Evolutionary conservation across 2,329 filamentous ascomycete genomes (phyloP), one percentile per base, ranked within the genome.

Genomic region (Fusarium incarnatum): DNA sequence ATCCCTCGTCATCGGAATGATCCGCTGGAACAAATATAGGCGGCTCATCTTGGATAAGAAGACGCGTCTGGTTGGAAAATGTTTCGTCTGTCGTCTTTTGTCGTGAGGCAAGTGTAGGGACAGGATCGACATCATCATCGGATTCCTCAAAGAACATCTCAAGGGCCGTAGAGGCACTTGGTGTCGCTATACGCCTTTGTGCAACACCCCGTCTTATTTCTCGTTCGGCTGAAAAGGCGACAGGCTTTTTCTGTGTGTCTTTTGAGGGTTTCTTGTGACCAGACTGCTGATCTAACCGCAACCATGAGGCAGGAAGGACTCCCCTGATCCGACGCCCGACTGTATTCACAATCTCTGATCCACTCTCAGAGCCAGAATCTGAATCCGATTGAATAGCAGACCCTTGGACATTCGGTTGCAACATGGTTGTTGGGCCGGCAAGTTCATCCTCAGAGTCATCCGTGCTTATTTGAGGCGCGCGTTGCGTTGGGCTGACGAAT

Each of bases 241-340:
- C 73, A 65, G 68, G 73, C 44, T 75, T 78, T 47, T 71, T 76
- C 22, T 70, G 66, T 10, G 66, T 50, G 48, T 76, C 76, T 58
- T 77, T 78, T 53, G 75, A 66, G 37, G 71, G 73, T 57, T 77
- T 81, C 60, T 75, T 72, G 18, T 74, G 74, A 70, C 73, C 78
- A 30, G 78, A 68, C 58, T 84, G 80, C 60, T 87, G 84, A 72
- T 90, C 87, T 25, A 91, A 77, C 44, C 89, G 85, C 58, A 91
- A 82, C 86, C 89, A 91, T 8, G 89, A 91, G n/a, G 89, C 89
- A 41, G 89, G 89, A 46, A 91, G 82, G 10, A 91, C 88, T 23
- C 89, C 88, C 56, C 83, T 83, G 49, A 91, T 87, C 54, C 83
- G 82, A 55, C 79, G 84, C 37, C 81, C 80, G 59, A 81, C 79